Evolutionary conservation across 1,139 yeast species (phyloP).

Genomic region (Suhomyces bribrorum): DNA sequence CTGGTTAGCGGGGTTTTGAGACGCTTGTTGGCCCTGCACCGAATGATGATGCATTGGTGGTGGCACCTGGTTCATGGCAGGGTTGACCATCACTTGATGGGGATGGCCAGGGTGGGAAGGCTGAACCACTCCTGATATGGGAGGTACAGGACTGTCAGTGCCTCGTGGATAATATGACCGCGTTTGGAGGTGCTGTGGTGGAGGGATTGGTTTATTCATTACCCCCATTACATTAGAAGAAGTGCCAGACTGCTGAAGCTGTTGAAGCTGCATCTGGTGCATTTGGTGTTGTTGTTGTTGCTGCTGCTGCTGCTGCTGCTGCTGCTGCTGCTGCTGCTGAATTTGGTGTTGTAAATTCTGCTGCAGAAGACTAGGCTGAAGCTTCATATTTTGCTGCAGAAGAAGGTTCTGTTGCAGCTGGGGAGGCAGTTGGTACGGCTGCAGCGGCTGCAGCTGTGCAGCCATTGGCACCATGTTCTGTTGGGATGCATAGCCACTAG

Average conservation of each 20-base stretch:
- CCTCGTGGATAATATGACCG: conserved; percentile 10
- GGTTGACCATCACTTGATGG: conserved; percentile 7
- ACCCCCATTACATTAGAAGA: neutral
- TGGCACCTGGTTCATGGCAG: conserved; percentile 8
- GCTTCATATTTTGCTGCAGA: conserved; percentile 1
- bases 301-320: conserved; percentile 12
- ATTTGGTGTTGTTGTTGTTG: conserved; percentile 16
- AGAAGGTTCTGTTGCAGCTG: conserved; percentile 15
- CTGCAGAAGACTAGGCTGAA: neutral
- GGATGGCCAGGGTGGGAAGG: conserved; percentile 5
- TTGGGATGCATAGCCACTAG: neutral
- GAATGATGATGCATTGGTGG: conserved; percentile 7
- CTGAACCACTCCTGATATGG: conserved; percentile 1
- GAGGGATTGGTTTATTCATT: conserved; percentile 4
- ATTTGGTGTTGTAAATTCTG: conserved; percentile 10
- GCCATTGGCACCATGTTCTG: neutral
- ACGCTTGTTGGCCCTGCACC: conserved; percentile 12
- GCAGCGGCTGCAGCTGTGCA: conserved; percentile 16
- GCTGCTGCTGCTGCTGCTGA: conserved; percentile 12
- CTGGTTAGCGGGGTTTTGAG: conserved; percentile 10
- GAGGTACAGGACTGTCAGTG: conserved; percentile 10
- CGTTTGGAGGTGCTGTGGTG: conserved; percentile 11
- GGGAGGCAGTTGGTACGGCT: conserved; percentile 14
- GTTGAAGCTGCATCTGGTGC: conserved; percentile 5
- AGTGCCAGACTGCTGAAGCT: conserved; percentile 9